Conservation (phyloP, 495 filamentous ascomycete genomes). For the Penicillium pulvis region DNA sequence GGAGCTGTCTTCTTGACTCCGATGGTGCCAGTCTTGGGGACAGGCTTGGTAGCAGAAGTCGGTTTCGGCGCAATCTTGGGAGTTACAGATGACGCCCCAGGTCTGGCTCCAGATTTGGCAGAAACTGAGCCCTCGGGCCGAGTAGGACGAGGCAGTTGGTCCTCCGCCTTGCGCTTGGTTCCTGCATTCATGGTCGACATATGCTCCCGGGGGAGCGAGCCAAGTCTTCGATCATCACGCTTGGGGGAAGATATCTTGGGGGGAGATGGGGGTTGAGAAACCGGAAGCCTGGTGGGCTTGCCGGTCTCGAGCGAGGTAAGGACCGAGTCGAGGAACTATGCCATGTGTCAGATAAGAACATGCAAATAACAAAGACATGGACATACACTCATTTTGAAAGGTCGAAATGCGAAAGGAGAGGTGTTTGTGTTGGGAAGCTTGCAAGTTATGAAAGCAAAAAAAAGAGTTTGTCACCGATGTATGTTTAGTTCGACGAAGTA, state of each 20-base stretch:
- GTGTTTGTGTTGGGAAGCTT: not conserved
- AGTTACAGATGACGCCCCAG: conserved; percentile 19
- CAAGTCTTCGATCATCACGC: conserved; percentile 30
- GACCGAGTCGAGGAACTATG: conserved; percentile 60
- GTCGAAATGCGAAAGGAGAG: not conserved
- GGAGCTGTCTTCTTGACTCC: conserved; percentile 14
- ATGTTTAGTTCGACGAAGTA: conserved; percentile 39
- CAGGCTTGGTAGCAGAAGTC: conserved; percentile 24
- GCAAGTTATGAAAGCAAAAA: not conserved
- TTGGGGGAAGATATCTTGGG: conserved; percentile 32
- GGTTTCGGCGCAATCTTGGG: conserved; percentile 16
- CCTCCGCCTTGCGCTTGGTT: conserved; percentile 50
- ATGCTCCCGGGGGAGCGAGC: conserved; percentile 6
- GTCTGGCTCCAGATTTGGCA: conserved; percentile 13
- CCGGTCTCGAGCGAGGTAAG: conserved; percentile 57
- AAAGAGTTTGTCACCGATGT: not conserved
- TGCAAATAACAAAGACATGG: conserved; percentile 1
- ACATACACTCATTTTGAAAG: conserved; percentile 52
- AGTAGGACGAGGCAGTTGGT: conserved; percentile 33
- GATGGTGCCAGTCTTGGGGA: conserved; percentile 19
- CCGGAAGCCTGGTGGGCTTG: conserved; percentile 34
- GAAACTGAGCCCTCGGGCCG: conserved; percentile 26
- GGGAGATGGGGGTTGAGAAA: conserved; percentile 33
- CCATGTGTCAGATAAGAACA: conserved; percentile 23
- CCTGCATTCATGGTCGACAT: conserved; percentile 27